Base-by-base conservation (phyloP, 805 yeast species). In the Nakazawaea wyomingensis region DNA sequence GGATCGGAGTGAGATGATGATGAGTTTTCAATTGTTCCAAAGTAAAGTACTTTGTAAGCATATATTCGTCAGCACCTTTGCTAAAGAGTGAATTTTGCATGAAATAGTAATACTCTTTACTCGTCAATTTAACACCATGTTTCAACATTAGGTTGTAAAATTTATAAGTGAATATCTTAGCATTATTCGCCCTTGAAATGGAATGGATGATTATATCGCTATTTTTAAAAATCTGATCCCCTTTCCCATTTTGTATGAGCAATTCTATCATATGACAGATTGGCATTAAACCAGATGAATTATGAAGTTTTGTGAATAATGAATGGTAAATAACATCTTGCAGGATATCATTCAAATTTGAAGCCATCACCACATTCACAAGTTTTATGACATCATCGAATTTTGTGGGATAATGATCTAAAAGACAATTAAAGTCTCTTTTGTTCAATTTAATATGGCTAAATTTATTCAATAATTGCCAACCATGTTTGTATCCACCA, bases 91-190 rank as follows among this genome's bases (percentile, higher is more conserved):
- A 34, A 19, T 34, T 34, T 21, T 29, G 20, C 28, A 44, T 18
- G 8, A 44, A 19, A 6, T 29, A 21, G 22, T 33, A 29, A 16
- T 34, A 44, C 11, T 44, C 43, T 13, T 20, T 24, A 4, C 37
- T n/a, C 3, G 35, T 6, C 4, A 44, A 17, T n/a, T 34, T 13
- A 16, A 37, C 20, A 8, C 22, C 16, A 10, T 10, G 35, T 19
- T 16, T 14, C 24, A 5, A 7, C 16, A 24, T n/a, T 5, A 27
- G n/a, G 9, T 34, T 14, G 24, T 31, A 35, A 27, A 44, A 44
- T 29, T 39, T 16, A 21, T 19, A 44, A 3, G 43, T 39, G 37
- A 39, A 44, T 4, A 38, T 14, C 27, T 44, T 44, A 5, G 40
- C 27, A 31, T 19, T 26, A 14, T 38, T 44, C 6, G 43, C 34